Evolutionary conservation across 345 rosid species (phyloP).

Genomic region (Salix brachista): DNA sequence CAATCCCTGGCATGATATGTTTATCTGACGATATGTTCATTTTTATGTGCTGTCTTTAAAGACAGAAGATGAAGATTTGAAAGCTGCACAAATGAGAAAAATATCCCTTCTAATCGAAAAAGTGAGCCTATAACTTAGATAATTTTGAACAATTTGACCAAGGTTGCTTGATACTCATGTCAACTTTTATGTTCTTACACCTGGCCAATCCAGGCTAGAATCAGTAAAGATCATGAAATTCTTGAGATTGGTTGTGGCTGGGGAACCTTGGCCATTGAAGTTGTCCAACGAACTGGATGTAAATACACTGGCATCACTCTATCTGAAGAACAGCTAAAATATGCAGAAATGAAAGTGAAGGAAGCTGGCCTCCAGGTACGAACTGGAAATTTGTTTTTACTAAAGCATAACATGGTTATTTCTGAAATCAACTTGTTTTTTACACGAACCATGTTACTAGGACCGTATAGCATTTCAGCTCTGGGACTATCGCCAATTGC

Average conservation of each 20-base stretch:
- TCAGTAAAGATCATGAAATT: conserved; percentile 55
- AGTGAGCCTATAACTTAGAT: conserved; percentile 28
- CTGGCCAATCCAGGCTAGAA: conserved; percentile 42
- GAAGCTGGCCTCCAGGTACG: conserved; percentile 85
- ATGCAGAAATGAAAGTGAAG: conserved; percentile 62
- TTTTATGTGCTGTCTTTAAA: conserved; percentile 9
- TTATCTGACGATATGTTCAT: background rate
- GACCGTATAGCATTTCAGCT: conserved; percentile 60
- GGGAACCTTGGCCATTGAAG: conserved; percentile 87
- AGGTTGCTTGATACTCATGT: background rate
- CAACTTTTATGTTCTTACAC: background rate
- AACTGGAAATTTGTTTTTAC: background rate
- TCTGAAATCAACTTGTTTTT: background rate
- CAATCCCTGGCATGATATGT: background rate
- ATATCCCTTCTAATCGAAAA: conserved; percentile 62
- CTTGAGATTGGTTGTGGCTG: conserved; percentile 93
- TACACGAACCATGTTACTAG: conserved; percentile 25
- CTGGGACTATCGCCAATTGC: conserved; percentile 73
- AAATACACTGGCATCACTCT: conserved; percentile 79
- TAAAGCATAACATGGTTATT: background rate
- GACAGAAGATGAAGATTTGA: conserved; percentile 65
- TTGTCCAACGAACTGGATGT: conserved; percentile 82
- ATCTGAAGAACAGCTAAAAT: conserved; percentile 69
- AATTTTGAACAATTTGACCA: background rate
- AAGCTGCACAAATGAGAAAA: conserved; percentile 72